Percentiles rank a stretch among this genome's conserved stretches.
Conservation (phyloP, 2,329 filamentous ascomycete genomes). For the Venturia oleaginea region DNA sequence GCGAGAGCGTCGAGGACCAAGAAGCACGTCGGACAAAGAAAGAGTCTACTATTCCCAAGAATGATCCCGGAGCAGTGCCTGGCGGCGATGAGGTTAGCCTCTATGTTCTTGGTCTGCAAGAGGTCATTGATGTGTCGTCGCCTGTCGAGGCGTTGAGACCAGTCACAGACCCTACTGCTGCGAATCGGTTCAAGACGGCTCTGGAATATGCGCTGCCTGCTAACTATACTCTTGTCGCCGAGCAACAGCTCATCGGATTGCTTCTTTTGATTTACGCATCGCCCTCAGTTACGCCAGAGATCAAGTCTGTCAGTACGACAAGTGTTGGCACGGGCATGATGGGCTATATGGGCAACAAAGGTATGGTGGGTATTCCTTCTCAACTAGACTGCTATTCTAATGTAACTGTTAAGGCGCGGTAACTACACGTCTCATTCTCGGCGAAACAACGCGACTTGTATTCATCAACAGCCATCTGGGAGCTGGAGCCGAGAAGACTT, state of each 20-base stretch:
- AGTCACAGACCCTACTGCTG: constrained; percentile 62
- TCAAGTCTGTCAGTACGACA: constrained; percentile 73
- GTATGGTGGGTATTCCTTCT: constrained; percentile 25
- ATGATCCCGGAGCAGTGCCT: constrained; percentile 39
- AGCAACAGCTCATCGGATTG: constrained; percentile 80
- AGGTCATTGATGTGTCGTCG: constrained; percentile 78
- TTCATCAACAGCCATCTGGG: constrained; percentile 90
- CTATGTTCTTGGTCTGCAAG: constrained; percentile 85
- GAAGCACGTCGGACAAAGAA: constrained; percentile 37
- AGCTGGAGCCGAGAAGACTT: constrained; percentile 69
- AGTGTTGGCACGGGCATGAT: constrained; percentile 82
- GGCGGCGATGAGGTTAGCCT: constrained; percentile 67
- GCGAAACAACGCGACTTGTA: constrained; percentile 79
- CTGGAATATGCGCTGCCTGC: constrained; percentile 63
- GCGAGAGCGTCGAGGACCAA: constrained; percentile 32
- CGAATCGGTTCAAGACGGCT: constrained; percentile 72
- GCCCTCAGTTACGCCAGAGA: constrained; percentile 60
- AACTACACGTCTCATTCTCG: constrained; percentile 69
- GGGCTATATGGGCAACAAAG: constrained; percentile 95
- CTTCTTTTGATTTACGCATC: constrained; percentile 80
- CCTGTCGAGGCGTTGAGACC: constrained; percentile 68
- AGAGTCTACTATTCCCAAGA: constrained; percentile 33
- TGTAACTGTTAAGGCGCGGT: constrained; percentile 44
- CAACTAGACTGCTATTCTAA: background rate
- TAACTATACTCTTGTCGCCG: constrained; percentile 67